Evolutionary conservation across 768 basidiomycete genomes (phyloP).

Genomic region (Leccinum fibrillosum): DNA sequence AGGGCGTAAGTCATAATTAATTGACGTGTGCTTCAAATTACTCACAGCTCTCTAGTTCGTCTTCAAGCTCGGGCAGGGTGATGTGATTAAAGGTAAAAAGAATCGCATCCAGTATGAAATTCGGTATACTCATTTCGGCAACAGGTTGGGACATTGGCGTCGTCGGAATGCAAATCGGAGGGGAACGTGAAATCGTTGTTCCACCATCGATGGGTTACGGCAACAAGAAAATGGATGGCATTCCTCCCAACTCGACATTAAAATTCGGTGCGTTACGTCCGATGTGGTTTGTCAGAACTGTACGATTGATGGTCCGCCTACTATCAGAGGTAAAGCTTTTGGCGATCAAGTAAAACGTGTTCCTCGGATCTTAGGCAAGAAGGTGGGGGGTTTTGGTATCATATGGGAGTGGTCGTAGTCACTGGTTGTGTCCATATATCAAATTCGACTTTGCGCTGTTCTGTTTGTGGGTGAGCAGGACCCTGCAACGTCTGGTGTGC

Average conservation of each 20-base stretch:
- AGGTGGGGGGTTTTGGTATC: slow-evolving; percentile 9
- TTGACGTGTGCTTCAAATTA: slow-evolving; percentile 7
- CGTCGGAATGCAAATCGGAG: slow-evolving; percentile 87
- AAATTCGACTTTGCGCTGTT: slow-evolving; percentile 24
- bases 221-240: slow-evolving; percentile 50
- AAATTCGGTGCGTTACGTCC: slow-evolving; percentile 61
- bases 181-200: slow-evolving; percentile 78
- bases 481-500: slow-evolving; percentile 22
- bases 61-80: slow-evolving; percentile 79
- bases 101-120: neutral
- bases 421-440: slow-evolving; percentile 22
- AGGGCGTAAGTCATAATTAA: slow-evolving; percentile 56
- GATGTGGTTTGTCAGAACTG: neutral
- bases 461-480: slow-evolving; percentile 13
- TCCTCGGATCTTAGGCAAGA: slow-evolving; percentile 12
- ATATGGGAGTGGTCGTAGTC: slow-evolving; percentile 19
- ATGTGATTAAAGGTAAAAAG: slow-evolving; percentile 83
- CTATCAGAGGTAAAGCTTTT: slow-evolving; percentile 68
- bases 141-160: slow-evolving; percentile 90
- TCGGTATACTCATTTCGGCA: slow-evolving; percentile 2
- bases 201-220: slow-evolving; percentile 76
- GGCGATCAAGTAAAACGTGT: slow-evolving; percentile 52
- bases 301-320: slow-evolving; percentile 11
- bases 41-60: slow-evolving; percentile 46
- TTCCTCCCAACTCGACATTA: slow-evolving; percentile 80